Evolutionary conservation across 345 rosid genomes (phyloP).

Genomic region (Moricandia moricandioides): DNA sequence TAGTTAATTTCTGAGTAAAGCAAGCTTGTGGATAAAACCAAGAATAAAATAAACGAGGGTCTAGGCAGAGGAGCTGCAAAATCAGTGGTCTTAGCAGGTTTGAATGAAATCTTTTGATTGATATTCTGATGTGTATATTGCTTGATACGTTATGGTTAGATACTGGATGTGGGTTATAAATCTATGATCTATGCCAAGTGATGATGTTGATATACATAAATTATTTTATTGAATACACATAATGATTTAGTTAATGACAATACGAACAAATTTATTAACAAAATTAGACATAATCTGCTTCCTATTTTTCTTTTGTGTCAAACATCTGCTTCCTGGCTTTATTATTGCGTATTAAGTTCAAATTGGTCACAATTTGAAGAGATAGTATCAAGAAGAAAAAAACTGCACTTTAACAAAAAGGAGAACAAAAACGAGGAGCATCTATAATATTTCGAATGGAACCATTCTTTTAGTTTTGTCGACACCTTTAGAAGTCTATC

Average conservation of each 20-base stretch:
- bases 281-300: not conserved
- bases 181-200: too few species aligned
- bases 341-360: not conserved
- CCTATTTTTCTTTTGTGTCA: too few species aligned
- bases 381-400: not conserved
- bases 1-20: conserved; percentile 22
- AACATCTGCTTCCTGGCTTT: not conserved
- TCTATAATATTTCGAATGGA: conserved; percentile 21
- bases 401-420: conserved; percentile 12
- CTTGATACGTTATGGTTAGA: not conserved
- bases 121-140: not conserved
- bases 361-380: not conserved
- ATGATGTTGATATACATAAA: too few species aligned
- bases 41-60: conserved; percentile 14
- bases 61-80: conserved; percentile 22
- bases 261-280: not conserved
- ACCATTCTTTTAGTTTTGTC: conserved; percentile 22
- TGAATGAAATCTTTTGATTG: not conserved
- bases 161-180: not conserved
- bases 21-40: conserved; percentile 18
- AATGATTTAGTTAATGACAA: too few species aligned
- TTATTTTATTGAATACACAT: too few species aligned
- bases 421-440: conserved; percentile 19
- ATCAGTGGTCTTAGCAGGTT: not conserved
- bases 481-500: conserved; percentile 22